Percentiles rank a stretch among this genome's conserved stretches.
Conservation (phyloP, 306 rosid genomes). For the Cicer bijugum region DNA sequence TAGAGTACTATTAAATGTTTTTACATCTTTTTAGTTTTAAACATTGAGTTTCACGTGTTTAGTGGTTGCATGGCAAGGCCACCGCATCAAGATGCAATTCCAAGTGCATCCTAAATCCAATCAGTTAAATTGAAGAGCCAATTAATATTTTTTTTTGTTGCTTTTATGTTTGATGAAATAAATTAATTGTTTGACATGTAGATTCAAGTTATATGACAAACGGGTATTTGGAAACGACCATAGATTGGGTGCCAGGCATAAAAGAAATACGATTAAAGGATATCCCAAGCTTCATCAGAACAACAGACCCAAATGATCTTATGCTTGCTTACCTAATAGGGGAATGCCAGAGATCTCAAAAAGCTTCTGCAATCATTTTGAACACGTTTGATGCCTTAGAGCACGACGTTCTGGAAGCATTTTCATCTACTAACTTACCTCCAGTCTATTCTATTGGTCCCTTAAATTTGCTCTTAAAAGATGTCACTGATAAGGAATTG, state of each 20-base stretch:
- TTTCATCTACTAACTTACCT: conserved; percentile 42
- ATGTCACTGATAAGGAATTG: conserved; percentile 32
- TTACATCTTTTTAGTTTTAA: too few relatives aligned
- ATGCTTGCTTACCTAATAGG: conserved; percentile 21
- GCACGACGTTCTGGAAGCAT: conserved; percentile 41
- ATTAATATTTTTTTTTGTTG: background rate
- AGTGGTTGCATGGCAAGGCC: too few relatives aligned
- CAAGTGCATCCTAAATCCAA: too few relatives aligned
- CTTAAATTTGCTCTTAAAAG: conserved; percentile 38
- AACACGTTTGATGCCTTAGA: conserved; percentile 63
- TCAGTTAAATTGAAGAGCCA: too few relatives aligned
- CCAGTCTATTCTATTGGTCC: conserved; percentile 65
- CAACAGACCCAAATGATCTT: conserved; percentile 52
- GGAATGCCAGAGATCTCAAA: conserved; percentile 50
- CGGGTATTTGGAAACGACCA: conserved; percentile 56
- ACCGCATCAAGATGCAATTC: too few relatives aligned
- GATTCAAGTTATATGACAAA: conserved; percentile 55
- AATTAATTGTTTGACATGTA: conserved; percentile 36
- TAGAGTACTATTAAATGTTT: too few relatives aligned
- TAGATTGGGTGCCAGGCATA: conserved; percentile 72
- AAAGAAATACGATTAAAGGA: conserved; percentile 57
- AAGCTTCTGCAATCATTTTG: conserved; percentile 56
- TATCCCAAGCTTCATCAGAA: conserved; percentile 60
- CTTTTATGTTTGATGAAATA: background rate
- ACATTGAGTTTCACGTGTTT: too few relatives aligned